Evolutionary conservation across 2,329 filamentous ascomycete species (phyloP).

Genomic region (Colletotrichum sp.): DNA sequence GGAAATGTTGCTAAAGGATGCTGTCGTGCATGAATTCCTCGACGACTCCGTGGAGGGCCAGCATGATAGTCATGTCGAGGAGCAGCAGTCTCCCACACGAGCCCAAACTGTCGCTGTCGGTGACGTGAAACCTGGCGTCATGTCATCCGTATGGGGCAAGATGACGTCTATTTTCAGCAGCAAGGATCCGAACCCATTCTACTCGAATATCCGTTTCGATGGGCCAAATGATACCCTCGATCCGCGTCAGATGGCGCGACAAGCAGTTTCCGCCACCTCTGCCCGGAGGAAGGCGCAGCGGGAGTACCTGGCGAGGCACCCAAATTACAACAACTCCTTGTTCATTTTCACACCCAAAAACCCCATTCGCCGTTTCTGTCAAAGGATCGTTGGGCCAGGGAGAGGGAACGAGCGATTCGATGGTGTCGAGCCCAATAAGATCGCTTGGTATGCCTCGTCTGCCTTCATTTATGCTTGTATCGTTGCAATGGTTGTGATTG

Average conservation of each 20-base stretch:
- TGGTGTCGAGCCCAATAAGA: conserved; percentile 86
- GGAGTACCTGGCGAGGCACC: conserved; percentile 86
- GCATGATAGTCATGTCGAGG: conserved; percentile 32
- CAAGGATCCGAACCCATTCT: conserved; percentile 92
- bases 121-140: conserved; percentile 58
- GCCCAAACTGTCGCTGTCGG: conserved; percentile 39
- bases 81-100: conserved; percentile 35
- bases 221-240: conserved; percentile 80
- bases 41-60: conserved; percentile 69
- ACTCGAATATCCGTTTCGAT: conserved; percentile 75
- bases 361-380: conserved; percentile 80
- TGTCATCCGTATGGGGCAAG: conserved; percentile 68
- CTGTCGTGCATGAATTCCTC: conserved; percentile 92
- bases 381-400: conserved; percentile 88
- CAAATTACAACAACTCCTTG: conserved; percentile 89
- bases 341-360: conserved; percentile 85
- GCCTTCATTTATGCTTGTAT: conserved; percentile 93
- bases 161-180: conserved; percentile 61
- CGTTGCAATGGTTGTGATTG: conserved; percentile 95
- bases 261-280: conserved; percentile 84
- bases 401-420: conserved; percentile 87
- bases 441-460: conserved; percentile 92
- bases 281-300: conserved; percentile 86
- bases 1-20: conserved; percentile 96
- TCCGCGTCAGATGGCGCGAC: conserved; percentile 85